These are phyloP conservation scores for Claviceps africana DNA, from an alignment of 2,329 filamentous ascomycete genomes.

Conservation along the genomic window DNA sequence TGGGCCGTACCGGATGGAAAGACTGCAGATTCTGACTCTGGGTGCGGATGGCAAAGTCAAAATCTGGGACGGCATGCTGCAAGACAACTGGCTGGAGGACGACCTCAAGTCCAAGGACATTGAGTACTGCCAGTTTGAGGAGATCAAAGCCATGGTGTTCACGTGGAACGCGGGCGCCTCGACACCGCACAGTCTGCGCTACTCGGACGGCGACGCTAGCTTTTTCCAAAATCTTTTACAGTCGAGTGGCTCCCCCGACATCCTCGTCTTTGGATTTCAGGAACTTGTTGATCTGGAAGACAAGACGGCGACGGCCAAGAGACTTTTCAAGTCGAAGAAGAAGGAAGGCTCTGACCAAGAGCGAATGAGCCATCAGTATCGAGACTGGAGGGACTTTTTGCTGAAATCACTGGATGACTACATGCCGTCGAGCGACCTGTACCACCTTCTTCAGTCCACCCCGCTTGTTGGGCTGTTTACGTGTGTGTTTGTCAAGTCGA, in stretches of 20 bases:
- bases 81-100: constrained; percentile 87
- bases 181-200: constrained; percentile 69
- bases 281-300: constrained; percentile 97
- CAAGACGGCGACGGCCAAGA: constrained; percentile 94
- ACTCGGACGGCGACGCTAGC: constrained; percentile 58
- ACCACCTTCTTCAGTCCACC: constrained; percentile 75
- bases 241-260: constrained; percentile 67
- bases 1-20: constrained; percentile 72
- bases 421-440: constrained; percentile 62
- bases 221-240: constrained; percentile 75
- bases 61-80: constrained; percentile 82
- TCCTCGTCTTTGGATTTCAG: constrained; percentile 92
- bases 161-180: constrained; percentile 98
- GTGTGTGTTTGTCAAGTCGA: constrained; percentile 82
- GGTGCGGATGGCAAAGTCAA: constrained; percentile 76
- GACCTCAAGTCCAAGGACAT: constrained; percentile 75
- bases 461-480: constrained; percentile 87
- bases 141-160: constrained; percentile 66
- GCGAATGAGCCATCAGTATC: constrained; percentile 93
- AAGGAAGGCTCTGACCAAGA: constrained; percentile 69
- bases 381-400: constrained; percentile 88
- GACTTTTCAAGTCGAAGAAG: constrained; percentile 83
- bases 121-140: constrained; percentile 74
- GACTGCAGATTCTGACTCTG: constrained; percentile 71
- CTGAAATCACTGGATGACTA: constrained; percentile 70